These are phyloP conservation scores for Tylopilus vinaceipallidus DNA, from an alignment of 768 basidiomycete species.

Conservation along the genomic window DNA sequence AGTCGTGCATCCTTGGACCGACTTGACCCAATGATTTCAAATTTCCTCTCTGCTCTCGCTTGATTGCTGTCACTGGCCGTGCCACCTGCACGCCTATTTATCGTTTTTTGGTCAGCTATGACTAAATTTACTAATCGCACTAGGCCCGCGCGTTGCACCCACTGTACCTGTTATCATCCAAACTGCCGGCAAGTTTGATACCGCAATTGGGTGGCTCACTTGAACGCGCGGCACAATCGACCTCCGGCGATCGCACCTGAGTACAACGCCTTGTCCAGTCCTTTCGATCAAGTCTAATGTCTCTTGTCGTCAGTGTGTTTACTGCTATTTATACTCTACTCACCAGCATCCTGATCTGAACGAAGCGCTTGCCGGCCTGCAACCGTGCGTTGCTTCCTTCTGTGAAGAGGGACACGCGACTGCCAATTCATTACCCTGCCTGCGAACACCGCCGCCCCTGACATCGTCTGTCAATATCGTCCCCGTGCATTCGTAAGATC, in stretches of 20 bases:
- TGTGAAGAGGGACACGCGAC: not conserved
- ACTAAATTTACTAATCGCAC: not conserved
- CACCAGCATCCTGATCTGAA: not conserved
- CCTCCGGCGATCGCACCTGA: no score
- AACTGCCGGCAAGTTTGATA: no score
- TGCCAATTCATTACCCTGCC: not conserved
- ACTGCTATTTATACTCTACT: conserved; percentile 5
- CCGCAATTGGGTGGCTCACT: no score
- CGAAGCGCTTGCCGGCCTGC: not conserved
- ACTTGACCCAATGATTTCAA: not conserved
- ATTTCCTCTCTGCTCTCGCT: not conserved
- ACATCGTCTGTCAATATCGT: no score
- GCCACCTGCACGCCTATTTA: not conserved
- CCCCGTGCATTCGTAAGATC: not conserved
- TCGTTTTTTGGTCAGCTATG: not conserved
- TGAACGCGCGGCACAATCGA: no score
- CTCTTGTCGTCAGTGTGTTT: no score
- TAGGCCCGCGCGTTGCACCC: no score
- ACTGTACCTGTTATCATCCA: not conserved
- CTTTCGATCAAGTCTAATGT: no score
- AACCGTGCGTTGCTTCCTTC: no score
- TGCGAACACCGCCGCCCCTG: no score
- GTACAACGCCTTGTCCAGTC: no score
- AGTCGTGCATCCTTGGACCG: no score
- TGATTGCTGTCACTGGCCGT: not conserved